phyloP scores from a whole-genome alignment of 2,329 filamentous ascomycete species.

The Ceratocystis colombiana region DNA sequence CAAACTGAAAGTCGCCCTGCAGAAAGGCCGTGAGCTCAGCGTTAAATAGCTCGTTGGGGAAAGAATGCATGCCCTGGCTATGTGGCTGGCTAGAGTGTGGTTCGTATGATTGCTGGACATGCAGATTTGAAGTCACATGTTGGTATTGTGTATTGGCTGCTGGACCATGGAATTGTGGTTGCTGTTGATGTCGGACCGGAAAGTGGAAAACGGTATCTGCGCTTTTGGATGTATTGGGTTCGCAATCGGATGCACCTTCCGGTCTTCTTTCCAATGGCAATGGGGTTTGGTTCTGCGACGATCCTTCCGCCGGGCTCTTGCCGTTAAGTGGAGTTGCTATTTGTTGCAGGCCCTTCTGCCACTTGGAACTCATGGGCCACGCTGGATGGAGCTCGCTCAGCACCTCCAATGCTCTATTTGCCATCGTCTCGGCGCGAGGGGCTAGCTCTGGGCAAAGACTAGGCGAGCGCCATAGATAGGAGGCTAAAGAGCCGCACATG shows the following conservation, averaged over 20 bases:
- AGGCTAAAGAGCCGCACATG: conserved; percentile 35
- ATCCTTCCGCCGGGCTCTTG: conserved; percentile 14
- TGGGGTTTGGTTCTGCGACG: neutral
- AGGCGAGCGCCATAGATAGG: conserved; percentile 31
- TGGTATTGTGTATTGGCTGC: neutral
- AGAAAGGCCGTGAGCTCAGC: conserved; percentile 22
- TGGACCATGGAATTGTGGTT: neutral
- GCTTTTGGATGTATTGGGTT: neutral
- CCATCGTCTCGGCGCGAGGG: conserved; percentile 29
- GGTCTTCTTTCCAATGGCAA: neutral
- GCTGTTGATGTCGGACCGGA: neutral
- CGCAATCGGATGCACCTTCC: neutral
- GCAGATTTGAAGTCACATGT: neutral
- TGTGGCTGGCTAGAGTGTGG: neutral
- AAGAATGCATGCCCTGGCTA: conserved; percentile 13
- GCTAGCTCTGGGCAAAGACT: conserved; percentile 30
- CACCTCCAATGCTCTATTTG: conserved; percentile 28
- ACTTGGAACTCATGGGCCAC: conserved; percentile 29
- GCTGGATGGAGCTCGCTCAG: conserved; percentile 29
- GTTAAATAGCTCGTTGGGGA: conserved; percentile 23
- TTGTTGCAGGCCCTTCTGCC: conserved; percentile 27
- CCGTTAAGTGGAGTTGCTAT: conserved; percentile 27
- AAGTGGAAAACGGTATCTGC: neutral
- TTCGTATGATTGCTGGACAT: neutral
- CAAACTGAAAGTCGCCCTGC: conserved; percentile 22